These are phyloP conservation scores for Jatropha curcas DNA, from an alignment of 345 rosid genomes.

Conservation along the genomic window DNA sequence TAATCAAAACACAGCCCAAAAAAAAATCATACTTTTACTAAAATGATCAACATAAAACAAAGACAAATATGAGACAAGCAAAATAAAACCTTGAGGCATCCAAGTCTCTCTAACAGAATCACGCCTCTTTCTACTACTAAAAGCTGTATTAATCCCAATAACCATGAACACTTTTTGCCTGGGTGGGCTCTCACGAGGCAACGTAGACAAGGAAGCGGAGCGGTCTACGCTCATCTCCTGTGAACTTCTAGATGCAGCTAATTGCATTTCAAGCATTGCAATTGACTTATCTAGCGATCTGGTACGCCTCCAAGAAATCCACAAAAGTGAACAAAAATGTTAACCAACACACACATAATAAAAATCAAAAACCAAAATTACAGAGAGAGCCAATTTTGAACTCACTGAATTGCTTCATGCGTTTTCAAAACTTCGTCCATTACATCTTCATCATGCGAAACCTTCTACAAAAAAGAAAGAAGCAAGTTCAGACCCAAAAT, in stretches of 20 bases:
- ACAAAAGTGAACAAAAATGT: constrained; percentile 13
- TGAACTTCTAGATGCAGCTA: constrained; percentile 62
- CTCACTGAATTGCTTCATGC: constrained; percentile 85
- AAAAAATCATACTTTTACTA: neutral
- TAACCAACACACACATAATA: neutral
- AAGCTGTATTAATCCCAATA: constrained; percentile 92
- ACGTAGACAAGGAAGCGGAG: constrained; percentile 31
- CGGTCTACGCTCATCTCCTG: constrained; percentile 43
- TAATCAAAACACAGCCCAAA: constrained; percentile 30
- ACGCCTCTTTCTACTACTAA: constrained; percentile 96
- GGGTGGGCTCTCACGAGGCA: constrained; percentile 21
- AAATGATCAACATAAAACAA: constrained; percentile 1
- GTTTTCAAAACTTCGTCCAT: constrained; percentile 66
- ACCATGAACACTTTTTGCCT: constrained; percentile 81
- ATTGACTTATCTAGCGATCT: constrained; percentile 86
- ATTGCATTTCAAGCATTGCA: constrained; percentile 65
- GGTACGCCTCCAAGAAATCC: constrained; percentile 31
- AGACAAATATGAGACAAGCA: neutral
- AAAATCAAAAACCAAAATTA: neutral
- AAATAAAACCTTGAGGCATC: constrained; percentile 90
- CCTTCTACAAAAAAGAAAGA: constrained; percentile 27
- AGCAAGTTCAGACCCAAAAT: neutral
- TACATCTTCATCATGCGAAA: constrained; percentile 48
- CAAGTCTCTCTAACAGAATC: constrained; percentile 95
- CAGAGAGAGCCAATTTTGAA: constrained; percentile 7